Evolutionary conservation across 2,329 filamentous ascomycete species (phyloP), one percentile per base, ranked within the genome.

Genomic region (Monosporascus sp.): DNA sequence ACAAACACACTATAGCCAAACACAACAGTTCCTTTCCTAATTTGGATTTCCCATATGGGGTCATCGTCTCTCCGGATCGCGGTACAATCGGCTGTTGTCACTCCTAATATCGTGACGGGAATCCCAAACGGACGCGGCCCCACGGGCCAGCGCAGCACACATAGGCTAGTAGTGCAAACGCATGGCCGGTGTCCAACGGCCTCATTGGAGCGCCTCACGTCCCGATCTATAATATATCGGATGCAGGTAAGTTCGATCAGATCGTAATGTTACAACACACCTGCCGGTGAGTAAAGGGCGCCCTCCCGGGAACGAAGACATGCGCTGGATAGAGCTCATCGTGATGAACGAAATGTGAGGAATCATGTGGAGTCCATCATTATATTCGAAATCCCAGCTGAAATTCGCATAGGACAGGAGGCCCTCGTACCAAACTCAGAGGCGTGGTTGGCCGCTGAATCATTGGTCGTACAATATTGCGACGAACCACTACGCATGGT

Each of bases 101-200:
- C 56, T 55, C 58, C 55, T 54, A 53, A 58, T 56, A 60, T 55
- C 41, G 55, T 46, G 48, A 56, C 53, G 48, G 56, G 50, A 58
- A 51, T 41, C 37, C 31, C 56, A 41, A 49, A 52, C 56, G 59
- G 52, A 52, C 57, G 52, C 64, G 64, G 63, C 43, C 24, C 24
- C 55, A 55, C 52, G 53, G 52, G 49, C 59, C 62, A 67, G 59
- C 24, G 49, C 26, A 46, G 43, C 20, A 36, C 44, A 47, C 56
- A 59, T 66, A 55, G 53, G 56, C 27, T 50, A 50, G 36, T 22
- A 41, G 24, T 52, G 57, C 64, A 67, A 67, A 67, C 64, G 60
- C 61, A 52, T 61, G 56, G 56, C 49, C 41, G 53, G 46, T 54
- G 52, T 59, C 51, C 37, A 52, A 54, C 44, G 51, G 43, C 56